These are phyloP conservation scores for Phragmites australis DNA, from an alignment of 176 grass and related monocot genomes.

Conservation along the genomic window DNA sequence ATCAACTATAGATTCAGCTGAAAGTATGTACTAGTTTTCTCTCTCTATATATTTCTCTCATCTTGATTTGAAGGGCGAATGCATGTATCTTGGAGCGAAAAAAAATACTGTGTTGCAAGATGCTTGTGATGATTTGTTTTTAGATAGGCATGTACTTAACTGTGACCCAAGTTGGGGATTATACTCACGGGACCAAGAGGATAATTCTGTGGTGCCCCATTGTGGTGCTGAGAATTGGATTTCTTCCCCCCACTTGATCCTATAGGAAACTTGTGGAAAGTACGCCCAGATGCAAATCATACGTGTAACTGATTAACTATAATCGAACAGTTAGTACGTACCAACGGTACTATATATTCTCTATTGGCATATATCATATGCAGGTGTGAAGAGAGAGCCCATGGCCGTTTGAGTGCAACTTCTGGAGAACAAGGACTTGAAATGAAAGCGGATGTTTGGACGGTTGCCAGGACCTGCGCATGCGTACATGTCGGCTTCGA, in stretches of 20 bases:
- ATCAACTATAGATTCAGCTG: too few relatives aligned
- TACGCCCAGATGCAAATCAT: slow-evolving; percentile 2
- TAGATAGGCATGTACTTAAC: too few relatives aligned
- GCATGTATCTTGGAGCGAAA: too few relatives aligned
- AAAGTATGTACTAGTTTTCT: too few relatives aligned
- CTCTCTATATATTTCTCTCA: too few relatives aligned
- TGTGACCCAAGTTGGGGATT: too few relatives aligned
- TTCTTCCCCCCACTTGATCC: slow-evolving; percentile 11
- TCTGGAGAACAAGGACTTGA: slow-evolving; percentile 22
- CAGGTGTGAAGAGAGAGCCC: not conserved
- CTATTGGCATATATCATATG: not conserved
- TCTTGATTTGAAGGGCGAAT: too few relatives aligned
- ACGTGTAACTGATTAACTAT: not conserved
- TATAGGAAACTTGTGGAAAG: not conserved
- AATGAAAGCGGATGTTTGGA: slow-evolving; percentile 27
- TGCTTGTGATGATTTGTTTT: too few relatives aligned
- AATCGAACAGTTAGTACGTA: not conserved
- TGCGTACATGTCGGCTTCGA: not conserved
- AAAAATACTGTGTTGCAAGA: too few relatives aligned
- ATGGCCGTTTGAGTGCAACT: not conserved
- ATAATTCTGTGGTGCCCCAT: not conserved
- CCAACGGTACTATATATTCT: not conserved
- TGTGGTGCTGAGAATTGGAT: not conserved
- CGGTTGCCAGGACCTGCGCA: not conserved
- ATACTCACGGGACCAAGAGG: slow-evolving; percentile 18